These are phyloP conservation scores for Hericium rajendrae DNA, from an alignment of 768 basidiomycete genomes.

Conservation along the genomic window DNA sequence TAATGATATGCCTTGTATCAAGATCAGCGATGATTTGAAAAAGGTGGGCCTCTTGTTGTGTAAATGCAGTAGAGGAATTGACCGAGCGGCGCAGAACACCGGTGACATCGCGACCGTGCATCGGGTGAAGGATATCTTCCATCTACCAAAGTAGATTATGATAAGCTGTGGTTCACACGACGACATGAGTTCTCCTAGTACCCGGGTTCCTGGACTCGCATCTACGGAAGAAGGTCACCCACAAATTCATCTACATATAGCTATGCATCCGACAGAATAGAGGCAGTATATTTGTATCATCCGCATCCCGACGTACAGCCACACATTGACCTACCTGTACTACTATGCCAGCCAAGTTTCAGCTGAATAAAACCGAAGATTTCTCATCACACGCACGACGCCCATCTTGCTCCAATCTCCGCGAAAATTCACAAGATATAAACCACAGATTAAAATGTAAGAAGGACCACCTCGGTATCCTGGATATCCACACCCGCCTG, in stretches of 20 bases:
- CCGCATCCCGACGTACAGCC: not conserved
- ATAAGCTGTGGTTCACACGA: not conserved
- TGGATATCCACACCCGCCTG: conserved; percentile 33
- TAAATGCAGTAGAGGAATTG: not conserved
- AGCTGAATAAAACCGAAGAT: not conserved
- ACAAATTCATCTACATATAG: not conserved
- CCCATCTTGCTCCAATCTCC: too few species aligned
- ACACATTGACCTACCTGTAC: not conserved
- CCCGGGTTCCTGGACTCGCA: too few species aligned
- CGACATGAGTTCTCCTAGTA: too few species aligned
- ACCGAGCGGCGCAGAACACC: conserved; percentile 30
- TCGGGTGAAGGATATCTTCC: conserved; percentile 42
- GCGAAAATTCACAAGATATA: too few species aligned
- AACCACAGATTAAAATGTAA: conserved; percentile 20
- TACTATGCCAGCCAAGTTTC: too few species aligned
- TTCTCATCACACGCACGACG: not conserved
- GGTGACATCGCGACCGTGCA: conserved; percentile 40
- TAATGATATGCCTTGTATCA: conserved; percentile 69
- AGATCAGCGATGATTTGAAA: conserved; percentile 85
- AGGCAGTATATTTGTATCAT: not conserved
- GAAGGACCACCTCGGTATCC: conserved; percentile 38
- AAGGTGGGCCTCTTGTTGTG: conserved; percentile 41
- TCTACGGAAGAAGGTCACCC: not conserved
- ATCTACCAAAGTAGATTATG: conserved; percentile 22
- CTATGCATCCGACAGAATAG: not conserved